These are phyloP conservation scores for Bipolaris cookei DNA, from an alignment of 2,329 filamentous ascomycete species.

Conservation along the genomic window DNA sequence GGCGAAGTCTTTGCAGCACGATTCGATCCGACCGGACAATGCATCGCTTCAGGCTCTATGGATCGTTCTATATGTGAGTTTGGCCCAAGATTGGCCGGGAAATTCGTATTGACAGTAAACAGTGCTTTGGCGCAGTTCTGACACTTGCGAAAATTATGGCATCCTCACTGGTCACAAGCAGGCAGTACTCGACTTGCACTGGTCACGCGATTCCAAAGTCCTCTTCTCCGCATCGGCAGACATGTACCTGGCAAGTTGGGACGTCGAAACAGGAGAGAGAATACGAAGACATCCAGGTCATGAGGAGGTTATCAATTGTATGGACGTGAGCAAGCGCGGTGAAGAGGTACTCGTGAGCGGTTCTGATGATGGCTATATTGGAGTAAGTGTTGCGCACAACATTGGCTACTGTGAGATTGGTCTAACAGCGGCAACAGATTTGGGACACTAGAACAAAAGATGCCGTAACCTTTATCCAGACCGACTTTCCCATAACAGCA, in stretches of 20 bases:
- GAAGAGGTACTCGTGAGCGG: slow-evolving; percentile 90
- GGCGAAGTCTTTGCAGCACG: slow-evolving; percentile 90
- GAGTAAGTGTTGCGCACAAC: slow-evolving; percentile 50
- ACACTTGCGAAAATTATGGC: slow-evolving; percentile 93
- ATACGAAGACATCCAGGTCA: slow-evolving; percentile 93
- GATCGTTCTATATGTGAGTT: slow-evolving; percentile 83
- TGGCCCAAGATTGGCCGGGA: slow-evolving; percentile 11
- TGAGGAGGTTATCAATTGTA: slow-evolving; percentile 91
- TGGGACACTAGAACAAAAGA: slow-evolving; percentile 95
- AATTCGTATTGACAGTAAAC: slow-evolving; percentile 24
- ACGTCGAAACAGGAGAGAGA: slow-evolving; percentile 86
- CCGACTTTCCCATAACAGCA: slow-evolving; percentile 89
- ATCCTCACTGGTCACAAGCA: slow-evolving; percentile 86
- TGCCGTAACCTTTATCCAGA: slow-evolving; percentile 85
- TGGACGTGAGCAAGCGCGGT: slow-evolving; percentile 87
- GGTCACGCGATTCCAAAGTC: slow-evolving; percentile 92
- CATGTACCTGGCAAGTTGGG: slow-evolving; percentile 92
- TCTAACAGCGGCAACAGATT: slow-evolving; percentile 57
- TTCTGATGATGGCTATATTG: slow-evolving; percentile 91
- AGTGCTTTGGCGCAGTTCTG: slow-evolving; percentile 95
- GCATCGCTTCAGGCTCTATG: slow-evolving; percentile 95
- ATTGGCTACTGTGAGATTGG: background rate
- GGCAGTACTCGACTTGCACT: slow-evolving; percentile 89
- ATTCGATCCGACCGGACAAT: slow-evolving; percentile 86
- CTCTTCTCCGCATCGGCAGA: slow-evolving; percentile 94